Evolutionary conservation across 2,329 filamentous ascomycete genomes (phyloP).

Genomic region (Pleomassaria siparia): DNA sequence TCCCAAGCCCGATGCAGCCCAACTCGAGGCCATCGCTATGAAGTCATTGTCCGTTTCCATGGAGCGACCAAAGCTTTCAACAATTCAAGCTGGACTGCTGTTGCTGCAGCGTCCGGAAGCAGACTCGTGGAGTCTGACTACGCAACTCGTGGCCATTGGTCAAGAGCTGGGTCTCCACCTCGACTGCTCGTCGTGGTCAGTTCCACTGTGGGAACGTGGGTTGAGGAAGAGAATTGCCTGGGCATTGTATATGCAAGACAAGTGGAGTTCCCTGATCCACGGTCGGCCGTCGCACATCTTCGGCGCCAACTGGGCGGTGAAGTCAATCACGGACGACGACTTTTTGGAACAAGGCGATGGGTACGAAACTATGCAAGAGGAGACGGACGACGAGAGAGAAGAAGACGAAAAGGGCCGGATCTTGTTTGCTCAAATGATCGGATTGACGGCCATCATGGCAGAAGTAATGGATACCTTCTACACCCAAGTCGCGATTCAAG

Average conservation of each 20-base stretch:
- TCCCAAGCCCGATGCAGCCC: slow-evolving; percentile 70
- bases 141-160: slow-evolving; percentile 80
- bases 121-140: slow-evolving; percentile 81
- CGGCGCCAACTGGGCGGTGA: slow-evolving; percentile 74
- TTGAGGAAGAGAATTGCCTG: slow-evolving; percentile 83
- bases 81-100: slow-evolving; percentile 74
- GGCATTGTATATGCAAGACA: slow-evolving; percentile 94
- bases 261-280: slow-evolving; percentile 84
- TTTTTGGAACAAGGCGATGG: slow-evolving; percentile 64
- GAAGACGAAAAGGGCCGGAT: slow-evolving; percentile 69
- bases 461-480: slow-evolving; percentile 85
- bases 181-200: slow-evolving; percentile 84
- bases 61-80: slow-evolving; percentile 78
- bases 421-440: slow-evolving; percentile 74
- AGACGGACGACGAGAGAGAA: slow-evolving; percentile 58
- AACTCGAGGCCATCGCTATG: slow-evolving; percentile 73
- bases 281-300: slow-evolving; percentile 80
- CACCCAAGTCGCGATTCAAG: slow-evolving; percentile 73
- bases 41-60: slow-evolving; percentile 74
- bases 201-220: slow-evolving; percentile 83
- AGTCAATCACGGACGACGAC: slow-evolving; percentile 64
- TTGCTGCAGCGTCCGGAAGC: slow-evolving; percentile 74
- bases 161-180: slow-evolving; percentile 89
- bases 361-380: slow-evolving; percentile 54
- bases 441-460: slow-evolving; percentile 72